phyloP scores from a whole-genome alignment of 2,329 filamentous ascomycete species.

The Aspergillus ruber region DNA sequence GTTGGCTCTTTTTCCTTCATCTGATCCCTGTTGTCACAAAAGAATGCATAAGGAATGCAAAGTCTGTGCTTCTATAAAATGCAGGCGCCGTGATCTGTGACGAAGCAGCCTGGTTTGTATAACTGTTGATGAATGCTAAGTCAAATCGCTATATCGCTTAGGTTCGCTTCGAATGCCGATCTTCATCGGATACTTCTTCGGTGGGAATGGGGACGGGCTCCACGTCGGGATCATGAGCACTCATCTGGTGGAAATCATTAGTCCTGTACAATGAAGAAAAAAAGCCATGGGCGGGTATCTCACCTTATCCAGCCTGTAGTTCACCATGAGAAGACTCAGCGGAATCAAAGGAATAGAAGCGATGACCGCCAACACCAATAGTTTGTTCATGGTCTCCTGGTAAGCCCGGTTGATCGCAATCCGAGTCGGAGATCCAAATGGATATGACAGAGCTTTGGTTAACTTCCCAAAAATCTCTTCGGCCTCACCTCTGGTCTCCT shows the following conservation, averaged over 20 bases:
- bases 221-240: constrained; percentile 9
- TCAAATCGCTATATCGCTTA: constrained; percentile 9
- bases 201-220: constrained; percentile 7
- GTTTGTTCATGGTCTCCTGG: constrained; percentile 57
- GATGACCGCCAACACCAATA: constrained; percentile 50
- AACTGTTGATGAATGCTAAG: too few relatives aligned
- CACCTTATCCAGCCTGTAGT: constrained; percentile 52
- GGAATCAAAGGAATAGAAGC: constrained; percentile 52
- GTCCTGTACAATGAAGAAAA: not conserved
- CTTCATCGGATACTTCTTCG: constrained; percentile 11
- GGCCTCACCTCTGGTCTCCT: constrained; percentile 34
- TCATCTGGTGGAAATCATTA: constrained; percentile 20
- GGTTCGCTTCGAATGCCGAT: constrained; percentile 21
- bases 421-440: constrained; percentile 51
- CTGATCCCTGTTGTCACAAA: too few relatives aligned
- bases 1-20: not conserved
- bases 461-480: constrained; percentile 48
- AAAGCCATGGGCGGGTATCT: constrained; percentile 1
- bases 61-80: too few relatives aligned
- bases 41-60: not conserved
- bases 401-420: constrained; percentile 59
- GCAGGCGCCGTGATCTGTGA: too few relatives aligned
- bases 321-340: constrained; percentile 50
- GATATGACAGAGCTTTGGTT: constrained; percentile 51
- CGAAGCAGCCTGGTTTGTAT: too few relatives aligned